Base-by-base conservation (phyloP, 2,329 filamentous ascomycete genomes). In the Xylogone sp. region DNA sequence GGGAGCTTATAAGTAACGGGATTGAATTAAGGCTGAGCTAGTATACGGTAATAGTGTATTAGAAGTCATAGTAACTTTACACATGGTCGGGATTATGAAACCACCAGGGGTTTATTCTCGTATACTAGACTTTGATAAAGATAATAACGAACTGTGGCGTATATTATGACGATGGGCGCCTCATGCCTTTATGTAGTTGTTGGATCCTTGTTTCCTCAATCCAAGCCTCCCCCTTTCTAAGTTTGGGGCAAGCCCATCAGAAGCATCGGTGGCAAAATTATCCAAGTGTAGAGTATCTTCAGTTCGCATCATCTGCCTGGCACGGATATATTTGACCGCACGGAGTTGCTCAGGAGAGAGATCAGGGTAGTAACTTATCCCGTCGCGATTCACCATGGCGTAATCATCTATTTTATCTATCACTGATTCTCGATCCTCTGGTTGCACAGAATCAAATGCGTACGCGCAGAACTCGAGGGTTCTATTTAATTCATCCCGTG, bases 261-360 rank as follows among this genome's bases (percentile, higher is more conserved):
- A 58, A 10, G 51, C 53, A 39, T 69, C 67, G 21, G 53, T 34
- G 5, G 46, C 52, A 52, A 69, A 68, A 55, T 51, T 66, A 43
- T 69, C 65, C 7, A 69, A 65, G 52, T 65, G 62, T 43, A 69
- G 45, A 0, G 53, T 51, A 48, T 68, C 65, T 48, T 65, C 65
- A 3, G 61, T 50, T 13, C 63, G 63, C 51, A 69, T 50, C 59
- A 64, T 64, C 45, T 62, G 58, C 13, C 67, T 57, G 2, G 60
- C 62, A 16, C 61, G 63, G 21, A 68, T 55, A 9, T 57, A 62
- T 22, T 60, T 50, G 19, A 70, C 53, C 5, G 62, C 59, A 3
- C 49, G 47, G 21, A 57, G 20, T 55, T 68, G 57, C 5, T 67
- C 61, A 1, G 48, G 43, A 2, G 62, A 59, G 18, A 66, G 59